Percentiles rank a stretch among this genome's conserved stretches.
These are phyloP conservation scores for Entomortierella parvispora DNA, from an alignment of 192 early-diverging fungal species.

Conservation along the genomic window DNA sequence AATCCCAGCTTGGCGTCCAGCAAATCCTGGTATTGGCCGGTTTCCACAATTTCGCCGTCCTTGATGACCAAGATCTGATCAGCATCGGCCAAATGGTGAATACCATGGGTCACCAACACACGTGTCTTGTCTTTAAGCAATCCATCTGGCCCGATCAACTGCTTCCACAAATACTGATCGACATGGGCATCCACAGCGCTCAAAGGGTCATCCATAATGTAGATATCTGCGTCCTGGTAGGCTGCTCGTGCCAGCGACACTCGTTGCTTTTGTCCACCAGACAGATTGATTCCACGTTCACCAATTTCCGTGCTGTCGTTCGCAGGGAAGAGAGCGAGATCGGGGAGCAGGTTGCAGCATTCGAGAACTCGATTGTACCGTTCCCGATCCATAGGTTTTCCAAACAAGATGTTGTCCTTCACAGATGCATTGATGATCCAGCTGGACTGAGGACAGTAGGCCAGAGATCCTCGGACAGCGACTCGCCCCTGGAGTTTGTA, in stretches of 20 bases:
- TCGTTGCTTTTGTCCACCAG: constrained; percentile 86
- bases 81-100: constrained; percentile 74
- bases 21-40: constrained; percentile 66
- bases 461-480: constrained; percentile 61
- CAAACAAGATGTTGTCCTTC: constrained; percentile 52
- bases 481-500: constrained; percentile 64
- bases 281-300: constrained; percentile 71
- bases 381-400: constrained; percentile 9
- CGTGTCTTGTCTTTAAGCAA: constrained; percentile 78
- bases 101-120: constrained; percentile 82
- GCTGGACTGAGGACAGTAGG: constrained; percentile 63
- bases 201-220: constrained; percentile 87
- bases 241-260: constrained; percentile 82
- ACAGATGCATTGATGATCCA: constrained; percentile 38
- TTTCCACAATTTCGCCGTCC: constrained; percentile 70
- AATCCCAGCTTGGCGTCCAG: constrained; percentile 65
- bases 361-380: constrained; percentile 59
- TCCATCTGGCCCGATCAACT: constrained; percentile 73
- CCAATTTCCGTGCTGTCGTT: constrained; percentile 61
- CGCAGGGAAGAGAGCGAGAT: constrained; percentile 20
- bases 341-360: neutral
- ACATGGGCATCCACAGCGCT: constrained; percentile 85
- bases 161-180: constrained; percentile 66
- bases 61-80: constrained; percentile 76
- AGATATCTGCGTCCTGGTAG: constrained; percentile 81